Evolutionary conservation across 2,329 filamentous ascomycete genomes (phyloP).

Genomic region (Sporothrix inflata): DNA sequence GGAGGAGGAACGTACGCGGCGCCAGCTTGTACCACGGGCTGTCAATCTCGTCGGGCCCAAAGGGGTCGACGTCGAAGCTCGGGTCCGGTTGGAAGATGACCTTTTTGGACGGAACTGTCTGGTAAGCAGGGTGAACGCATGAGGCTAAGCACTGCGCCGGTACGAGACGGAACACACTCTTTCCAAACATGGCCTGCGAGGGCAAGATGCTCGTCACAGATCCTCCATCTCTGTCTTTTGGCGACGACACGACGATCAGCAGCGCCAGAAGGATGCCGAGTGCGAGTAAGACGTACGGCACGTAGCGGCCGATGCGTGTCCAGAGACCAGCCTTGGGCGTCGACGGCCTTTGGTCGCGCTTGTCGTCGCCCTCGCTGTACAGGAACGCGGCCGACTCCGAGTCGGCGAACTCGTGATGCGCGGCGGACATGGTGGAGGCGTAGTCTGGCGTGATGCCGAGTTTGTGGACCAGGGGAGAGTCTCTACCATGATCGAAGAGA

Average conservation of each 20-base stretch:
- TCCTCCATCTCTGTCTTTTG: neutral
- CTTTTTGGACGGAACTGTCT: slow-evolving; percentile 29
- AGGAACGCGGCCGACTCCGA: slow-evolving; percentile 32
- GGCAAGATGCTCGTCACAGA: slow-evolving; percentile 24
- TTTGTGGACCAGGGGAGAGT: neutral
- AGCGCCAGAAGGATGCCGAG: slow-evolving; percentile 17
- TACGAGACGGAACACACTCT: slow-evolving; percentile 2
- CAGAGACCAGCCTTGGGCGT: neutral
- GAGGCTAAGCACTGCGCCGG: neutral
- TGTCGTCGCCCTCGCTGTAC: slow-evolving; percentile 7
- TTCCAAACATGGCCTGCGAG: slow-evolving; percentile 27
- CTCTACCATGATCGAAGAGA: neutral
- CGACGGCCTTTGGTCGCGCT: too few relatives aligned
- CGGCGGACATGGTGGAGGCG: slow-evolving; percentile 19
- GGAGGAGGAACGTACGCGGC: slow-evolving; percentile 30
- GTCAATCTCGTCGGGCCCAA: slow-evolving; percentile 31
- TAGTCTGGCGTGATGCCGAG: neutral
- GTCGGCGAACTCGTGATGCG: slow-evolving; percentile 28
- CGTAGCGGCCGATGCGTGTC: neutral
- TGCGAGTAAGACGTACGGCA: slow-evolving; percentile 20
- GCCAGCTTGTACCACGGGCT: slow-evolving; percentile 30
- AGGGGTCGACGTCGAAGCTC: slow-evolving; percentile 33
- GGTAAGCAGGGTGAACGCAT: neutral
- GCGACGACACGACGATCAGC: neutral
- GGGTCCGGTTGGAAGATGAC: slow-evolving; percentile 31